A percentile compares a stretch with the other conserved stretches of the same genome.
Evolutionary conservation across 2,329 filamentous ascomycete species (phyloP).

Genomic region (Nemania sp.): DNA sequence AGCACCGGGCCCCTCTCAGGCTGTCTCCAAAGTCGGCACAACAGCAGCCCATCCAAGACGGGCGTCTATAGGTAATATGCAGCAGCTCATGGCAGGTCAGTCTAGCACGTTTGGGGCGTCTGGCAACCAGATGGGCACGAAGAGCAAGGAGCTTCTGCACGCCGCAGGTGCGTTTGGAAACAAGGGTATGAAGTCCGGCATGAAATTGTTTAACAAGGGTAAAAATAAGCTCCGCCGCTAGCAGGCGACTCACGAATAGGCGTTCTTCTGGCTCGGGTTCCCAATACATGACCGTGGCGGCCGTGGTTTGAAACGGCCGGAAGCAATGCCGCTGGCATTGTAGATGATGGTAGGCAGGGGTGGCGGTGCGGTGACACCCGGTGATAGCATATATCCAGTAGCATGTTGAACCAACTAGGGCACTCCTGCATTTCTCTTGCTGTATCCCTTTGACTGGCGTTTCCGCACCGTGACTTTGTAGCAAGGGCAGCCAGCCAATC

Average conservation of each 20-base stretch:
- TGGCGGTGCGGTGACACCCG: slow-evolving; percentile 18
- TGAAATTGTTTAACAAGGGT: slow-evolving; percentile 88
- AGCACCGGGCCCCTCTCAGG: no score
- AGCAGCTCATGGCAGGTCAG: slow-evolving; percentile 43
- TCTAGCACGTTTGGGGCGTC: slow-evolving; percentile 56
- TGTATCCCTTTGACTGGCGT: no score
- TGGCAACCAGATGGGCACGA: slow-evolving; percentile 70
- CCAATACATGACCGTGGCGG: slow-evolving; percentile 37
- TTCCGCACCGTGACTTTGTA: no score
- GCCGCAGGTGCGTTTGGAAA: slow-evolving; percentile 88
- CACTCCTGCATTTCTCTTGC: neutral
- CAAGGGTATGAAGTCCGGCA: slow-evolving; percentile 86
- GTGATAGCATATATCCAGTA: slow-evolving; percentile 8
- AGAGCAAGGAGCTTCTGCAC: slow-evolving; percentile 87
- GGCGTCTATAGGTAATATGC: slow-evolving; percentile 36
- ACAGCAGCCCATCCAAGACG: slow-evolving; percentile 36
- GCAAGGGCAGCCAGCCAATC: no score
- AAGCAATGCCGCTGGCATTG: slow-evolving; percentile 7
- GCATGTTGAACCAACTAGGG: slow-evolving; percentile 3
- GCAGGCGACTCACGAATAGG: slow-evolving; percentile 72
- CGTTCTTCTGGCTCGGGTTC: slow-evolving; percentile 67
- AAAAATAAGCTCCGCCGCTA: slow-evolving; percentile 76
- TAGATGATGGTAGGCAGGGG: neutral
- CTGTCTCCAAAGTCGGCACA: slow-evolving; percentile 43
- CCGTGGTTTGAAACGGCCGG: slow-evolving; percentile 19